Conservation (phyloP, 2,329 filamentous ascomycete species). For the Apiospora malaysiana region DNA sequence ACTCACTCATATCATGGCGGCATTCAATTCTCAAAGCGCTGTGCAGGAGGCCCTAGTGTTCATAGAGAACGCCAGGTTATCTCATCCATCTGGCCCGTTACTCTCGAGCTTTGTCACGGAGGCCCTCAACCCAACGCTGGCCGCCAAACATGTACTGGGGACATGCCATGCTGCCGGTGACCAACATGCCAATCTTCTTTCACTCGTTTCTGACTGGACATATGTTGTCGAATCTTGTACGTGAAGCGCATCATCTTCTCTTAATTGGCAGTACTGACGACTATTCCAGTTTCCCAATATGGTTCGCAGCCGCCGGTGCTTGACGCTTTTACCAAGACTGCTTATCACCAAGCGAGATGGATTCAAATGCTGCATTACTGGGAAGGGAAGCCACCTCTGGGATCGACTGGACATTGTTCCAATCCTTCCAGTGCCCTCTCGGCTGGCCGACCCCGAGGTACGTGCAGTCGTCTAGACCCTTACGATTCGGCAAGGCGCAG, state of each 20-base stretch:
- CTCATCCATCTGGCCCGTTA: not conserved
- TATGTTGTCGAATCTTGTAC: not conserved
- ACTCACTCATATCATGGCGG: not conserved
- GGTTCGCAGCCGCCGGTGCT: not conserved
- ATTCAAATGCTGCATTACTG: slow-evolving; percentile 34
- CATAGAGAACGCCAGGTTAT: not conserved
- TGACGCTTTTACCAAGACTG: slow-evolving; percentile 1
- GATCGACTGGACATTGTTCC: slow-evolving; percentile 33
- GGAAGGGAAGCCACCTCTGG: slow-evolving; percentile 28
- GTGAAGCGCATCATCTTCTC: not conserved
- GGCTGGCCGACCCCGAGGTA: not conserved
- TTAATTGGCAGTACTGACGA: not conserved
- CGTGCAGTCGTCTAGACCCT: not conserved
- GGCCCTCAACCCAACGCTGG: not conserved
- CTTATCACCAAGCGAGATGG: slow-evolving; percentile 32
- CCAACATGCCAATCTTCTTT: not conserved
- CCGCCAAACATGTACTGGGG: not conserved
- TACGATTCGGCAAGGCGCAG: not conserved
- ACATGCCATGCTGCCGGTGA: not conserved
- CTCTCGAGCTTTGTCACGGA: not conserved
- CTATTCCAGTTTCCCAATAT: not conserved
- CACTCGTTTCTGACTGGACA: not conserved
- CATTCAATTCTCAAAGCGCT: not conserved
- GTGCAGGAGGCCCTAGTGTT: not conserved
- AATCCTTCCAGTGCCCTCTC: slow-evolving; percentile 21